These are phyloP conservation scores for Solanum peruvianum DNA, from an alignment of 257 asterid genomes.

Conservation along the genomic window DNA sequence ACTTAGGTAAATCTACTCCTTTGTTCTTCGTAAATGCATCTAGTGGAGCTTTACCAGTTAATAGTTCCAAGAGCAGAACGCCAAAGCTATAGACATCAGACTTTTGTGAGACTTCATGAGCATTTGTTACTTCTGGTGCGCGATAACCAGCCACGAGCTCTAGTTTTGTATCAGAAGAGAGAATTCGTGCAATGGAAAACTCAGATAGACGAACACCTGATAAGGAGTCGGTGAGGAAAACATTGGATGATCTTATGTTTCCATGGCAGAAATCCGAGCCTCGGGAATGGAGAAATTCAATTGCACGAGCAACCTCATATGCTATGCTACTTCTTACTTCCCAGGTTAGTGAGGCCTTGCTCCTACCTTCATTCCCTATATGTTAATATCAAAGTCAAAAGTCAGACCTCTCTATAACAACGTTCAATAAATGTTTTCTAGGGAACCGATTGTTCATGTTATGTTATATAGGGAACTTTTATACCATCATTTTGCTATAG, in stretches of 20 bases:
- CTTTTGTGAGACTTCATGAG: conserved; percentile 7
- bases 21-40: background rate
- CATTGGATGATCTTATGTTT: conserved; percentile 21
- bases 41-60: conserved; percentile 15
- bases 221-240: conserved; percentile 5
- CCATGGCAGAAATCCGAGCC: conserved; percentile 16
- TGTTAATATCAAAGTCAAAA: background rate
- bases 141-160: conserved; percentile 6
- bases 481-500: background rate
- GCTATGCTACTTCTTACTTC: conserved; percentile 15
- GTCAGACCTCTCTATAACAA: background rate
- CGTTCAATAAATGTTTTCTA: background rate
- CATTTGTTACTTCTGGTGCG: conserved; percentile 11
- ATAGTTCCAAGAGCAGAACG: conserved; percentile 19
- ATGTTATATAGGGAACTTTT: background rate
- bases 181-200: background rate
- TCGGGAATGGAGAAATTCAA: conserved; percentile 11
- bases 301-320: conserved; percentile 9
- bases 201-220: conserved; percentile 11
- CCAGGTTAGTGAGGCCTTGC: conserved; percentile 13
- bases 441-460: background rate
- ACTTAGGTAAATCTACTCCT: conserved; percentile 11
- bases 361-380: conserved; percentile 5
- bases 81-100: conserved; percentile 24
- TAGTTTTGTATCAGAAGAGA: background rate